Evolutionary conservation across 2,329 filamentous ascomycete genomes (phyloP).

Genomic region (Calycina herbarum): DNA sequence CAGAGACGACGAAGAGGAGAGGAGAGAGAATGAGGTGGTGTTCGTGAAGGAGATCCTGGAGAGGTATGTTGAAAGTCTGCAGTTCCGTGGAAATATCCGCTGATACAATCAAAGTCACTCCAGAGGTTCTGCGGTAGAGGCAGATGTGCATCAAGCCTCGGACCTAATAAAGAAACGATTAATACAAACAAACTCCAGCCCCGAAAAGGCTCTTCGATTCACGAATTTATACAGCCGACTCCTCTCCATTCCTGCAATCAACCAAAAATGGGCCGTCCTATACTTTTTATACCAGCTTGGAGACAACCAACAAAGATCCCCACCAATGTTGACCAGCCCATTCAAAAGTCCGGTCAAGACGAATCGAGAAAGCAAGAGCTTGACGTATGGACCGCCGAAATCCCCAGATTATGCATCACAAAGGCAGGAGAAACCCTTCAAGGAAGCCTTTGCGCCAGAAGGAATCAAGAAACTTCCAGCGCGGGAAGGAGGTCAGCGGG

Average conservation of each 20-base stretch:
- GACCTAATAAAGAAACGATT: slow-evolving; percentile 90
- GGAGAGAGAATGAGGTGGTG: slow-evolving; percentile 62
- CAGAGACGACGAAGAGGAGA: slow-evolving; percentile 66
- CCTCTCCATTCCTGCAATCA: slow-evolving; percentile 85
- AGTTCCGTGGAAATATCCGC: neutral
- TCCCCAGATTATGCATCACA: slow-evolving; percentile 40
- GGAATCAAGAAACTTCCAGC: slow-evolving; percentile 43
- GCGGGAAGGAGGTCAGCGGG: slow-evolving; percentile 36
- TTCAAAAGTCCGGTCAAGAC: slow-evolving; percentile 37
- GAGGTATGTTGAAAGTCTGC: slow-evolving; percentile 30
- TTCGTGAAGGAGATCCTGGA: slow-evolving; percentile 49
- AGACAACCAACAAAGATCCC: slow-evolving; percentile 49
- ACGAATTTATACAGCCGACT: slow-evolving; percentile 88
- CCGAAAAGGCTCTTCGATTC: slow-evolving; percentile 76
- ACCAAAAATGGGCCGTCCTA: slow-evolving; percentile 95
- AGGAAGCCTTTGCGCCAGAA: slow-evolving; percentile 54
- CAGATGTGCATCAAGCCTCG: slow-evolving; percentile 80
- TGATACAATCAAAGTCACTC: slow-evolving; percentile 24
- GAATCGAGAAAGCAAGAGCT: slow-evolving; percentile 21
- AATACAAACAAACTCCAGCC: slow-evolving; percentile 72
- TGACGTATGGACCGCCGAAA: slow-evolving; percentile 23
- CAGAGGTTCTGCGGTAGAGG: slow-evolving; percentile 36
- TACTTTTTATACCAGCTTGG: slow-evolving; percentile 85
- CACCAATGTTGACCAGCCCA: slow-evolving; percentile 33
- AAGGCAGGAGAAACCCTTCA: slow-evolving; percentile 40